phyloP scores from a whole-genome alignment of 768 basidiomycete species.

The Tephrocybe sp. region DNA sequence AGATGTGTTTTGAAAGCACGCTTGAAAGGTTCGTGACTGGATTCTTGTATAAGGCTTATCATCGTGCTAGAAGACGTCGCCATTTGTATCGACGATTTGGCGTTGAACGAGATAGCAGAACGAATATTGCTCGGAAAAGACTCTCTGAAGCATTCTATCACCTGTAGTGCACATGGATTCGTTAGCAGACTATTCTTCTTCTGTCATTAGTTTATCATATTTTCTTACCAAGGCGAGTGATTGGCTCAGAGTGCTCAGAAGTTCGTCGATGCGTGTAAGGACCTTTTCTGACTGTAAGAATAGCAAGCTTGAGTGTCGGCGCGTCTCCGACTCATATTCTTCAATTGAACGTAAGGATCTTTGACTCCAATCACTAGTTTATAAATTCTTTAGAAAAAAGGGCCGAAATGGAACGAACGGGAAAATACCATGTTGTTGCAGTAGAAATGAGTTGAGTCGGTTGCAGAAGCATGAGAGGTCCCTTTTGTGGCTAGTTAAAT shows the following conservation, averaged over 20 bases:
- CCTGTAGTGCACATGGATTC: slow-evolving; percentile 24
- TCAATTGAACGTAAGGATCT: slow-evolving; percentile 38
- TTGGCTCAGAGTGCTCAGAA: slow-evolving; percentile 37
- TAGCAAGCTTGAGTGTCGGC: slow-evolving; percentile 33
- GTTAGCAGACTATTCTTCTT: neutral
- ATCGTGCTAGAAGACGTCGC: slow-evolving; percentile 21
- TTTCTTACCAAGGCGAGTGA: slow-evolving; percentile 39
- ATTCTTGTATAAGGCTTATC: slow-evolving; percentile 28
- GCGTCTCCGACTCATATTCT: slow-evolving; percentile 35
- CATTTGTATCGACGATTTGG: slow-evolving; percentile 12
- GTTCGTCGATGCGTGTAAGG: slow-evolving; percentile 39
- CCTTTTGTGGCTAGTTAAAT: slow-evolving; percentile 10
- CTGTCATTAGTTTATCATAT: neutral
- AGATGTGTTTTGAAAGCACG: slow-evolving; percentile 30
- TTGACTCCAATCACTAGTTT: slow-evolving; percentile 36
- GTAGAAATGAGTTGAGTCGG: slow-evolving; percentile 38
- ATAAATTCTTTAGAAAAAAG: slow-evolving; percentile 3
- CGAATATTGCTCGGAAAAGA: slow-evolving; percentile 31
- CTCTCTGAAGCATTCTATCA: slow-evolving; percentile 41
- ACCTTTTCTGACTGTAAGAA: slow-evolving; percentile 36
- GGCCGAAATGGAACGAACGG: slow-evolving; percentile 3
- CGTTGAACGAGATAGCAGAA: slow-evolving; percentile 15
- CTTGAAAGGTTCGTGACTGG: slow-evolving; percentile 31
- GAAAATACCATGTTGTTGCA: slow-evolving; percentile 38
- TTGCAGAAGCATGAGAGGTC: slow-evolving; percentile 38